Base-by-base conservation (phyloP, 1,139 yeast species). In the Yamadazyma trypodendri region DNA sequence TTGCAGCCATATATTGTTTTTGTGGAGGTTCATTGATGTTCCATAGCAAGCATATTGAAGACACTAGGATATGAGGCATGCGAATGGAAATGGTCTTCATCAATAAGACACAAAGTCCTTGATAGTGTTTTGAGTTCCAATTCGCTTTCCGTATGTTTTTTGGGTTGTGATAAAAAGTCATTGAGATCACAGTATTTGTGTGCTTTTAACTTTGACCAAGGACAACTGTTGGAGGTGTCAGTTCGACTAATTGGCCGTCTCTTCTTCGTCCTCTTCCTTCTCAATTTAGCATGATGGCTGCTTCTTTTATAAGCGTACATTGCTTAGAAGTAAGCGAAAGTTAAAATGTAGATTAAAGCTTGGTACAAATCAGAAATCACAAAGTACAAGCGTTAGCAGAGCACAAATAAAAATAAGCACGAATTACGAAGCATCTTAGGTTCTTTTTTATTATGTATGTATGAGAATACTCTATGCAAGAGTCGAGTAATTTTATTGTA, bases 381-480 rank as follows among this genome's bases (percentile, higher is more conserved):
- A n/a, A n/a, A n/a, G n/a, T n/a, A n/a, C n/a, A n/a, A n/a, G n/a
- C n/a, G n/a, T n/a, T n/a, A n/a, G n/a, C n/a, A n/a, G 21, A 18
- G 21, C 8, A 18, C 21, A 18, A 18, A n/a, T n/a, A n/a, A n/a
- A n/a, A n/a, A n/a, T n/a, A 18, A 18, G 21, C 21, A 18, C 14
- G 10, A 24, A 24, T 9, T 6, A 5, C 6, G 6, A n/a, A 24
- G 27, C 14, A 24, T n/a, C 12, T 24, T 24, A 18, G 21, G 5
- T 18, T 6, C 8, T 8, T 18, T 18, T 17, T 21, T 16, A n/a
- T 12, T 8, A 23, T 22, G 12, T 20, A 20, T 36, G 12, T 17
- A 20, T 31, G 27, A 27, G 17, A 21, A 35, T 31, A 34, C 32
- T 29, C 34, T 38, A 35, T 35, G 36, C 39, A 39, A 30, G 27